These are phyloP conservation scores for Croton setiger DNA, from an alignment of 441 rosid genomes.

Conservation along the genomic window DNA sequence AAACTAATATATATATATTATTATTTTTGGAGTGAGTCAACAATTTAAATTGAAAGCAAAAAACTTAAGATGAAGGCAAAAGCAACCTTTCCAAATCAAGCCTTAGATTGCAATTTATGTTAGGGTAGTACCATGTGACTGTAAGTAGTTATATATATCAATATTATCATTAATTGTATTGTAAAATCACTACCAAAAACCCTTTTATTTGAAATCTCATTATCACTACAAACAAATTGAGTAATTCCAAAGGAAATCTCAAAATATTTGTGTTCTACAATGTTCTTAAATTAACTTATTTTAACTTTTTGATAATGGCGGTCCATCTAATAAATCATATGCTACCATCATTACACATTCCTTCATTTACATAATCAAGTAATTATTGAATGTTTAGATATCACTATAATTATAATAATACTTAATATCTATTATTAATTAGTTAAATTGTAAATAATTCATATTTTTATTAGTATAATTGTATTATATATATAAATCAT, in stretches of 20 bases:
- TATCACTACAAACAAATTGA: constrained; percentile 2
- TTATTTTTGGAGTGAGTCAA: neutral
- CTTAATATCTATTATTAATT: no score
- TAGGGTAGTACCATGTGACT: constrained; percentile 25
- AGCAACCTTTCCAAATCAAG: constrained; percentile 18
- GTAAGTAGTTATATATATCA: no score
- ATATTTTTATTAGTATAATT: no score
- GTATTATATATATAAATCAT: no score
- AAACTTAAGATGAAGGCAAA: constrained; percentile 39
- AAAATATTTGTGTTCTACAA: neutral
- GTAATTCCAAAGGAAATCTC: constrained; percentile 23
- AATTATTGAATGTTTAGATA: neutral
- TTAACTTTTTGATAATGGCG: neutral
- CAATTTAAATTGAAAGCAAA: neutral
- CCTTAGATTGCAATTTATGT: constrained; percentile 37
- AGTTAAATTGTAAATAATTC: no score
- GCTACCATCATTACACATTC: neutral
- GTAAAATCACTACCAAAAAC: constrained; percentile 10
- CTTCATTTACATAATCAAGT: neutral
- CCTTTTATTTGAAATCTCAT: constrained; percentile 18
- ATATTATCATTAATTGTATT: neutral
- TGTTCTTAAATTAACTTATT: neutral
- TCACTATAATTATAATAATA: neutral
- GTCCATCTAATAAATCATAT: neutral
- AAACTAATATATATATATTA: no score